A percentile compares a stretch with the other conserved stretches of the same genome.
phyloP scores from a whole-genome alignment of 192 early-diverging fungal species.

The Gorgonomyces haynaldii region DNA sequence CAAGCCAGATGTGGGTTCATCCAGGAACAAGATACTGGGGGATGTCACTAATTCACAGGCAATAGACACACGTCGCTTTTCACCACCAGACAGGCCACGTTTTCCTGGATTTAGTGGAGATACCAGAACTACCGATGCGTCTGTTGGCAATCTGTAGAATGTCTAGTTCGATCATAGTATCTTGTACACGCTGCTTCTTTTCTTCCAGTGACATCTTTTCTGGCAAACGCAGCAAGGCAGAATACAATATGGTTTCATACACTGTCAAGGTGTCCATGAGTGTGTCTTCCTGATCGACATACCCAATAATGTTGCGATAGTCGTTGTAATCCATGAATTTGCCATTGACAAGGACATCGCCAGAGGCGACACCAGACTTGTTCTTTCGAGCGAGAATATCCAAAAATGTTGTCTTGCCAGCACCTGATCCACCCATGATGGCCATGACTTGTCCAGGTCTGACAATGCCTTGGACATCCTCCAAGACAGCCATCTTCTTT shows the following conservation, averaged over 20 bases:
- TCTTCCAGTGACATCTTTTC: constrained; percentile 41
- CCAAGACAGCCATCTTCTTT: constrained; percentile 39
- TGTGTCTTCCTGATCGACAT: constrained; percentile 88
- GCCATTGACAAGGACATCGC: constrained; percentile 73
- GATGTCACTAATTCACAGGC: constrained; percentile 87
- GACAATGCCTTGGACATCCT: constrained; percentile 63
- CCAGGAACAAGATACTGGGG: constrained; percentile 81
- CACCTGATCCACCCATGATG: constrained; percentile 82
- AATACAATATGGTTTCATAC: constrained; percentile 80
- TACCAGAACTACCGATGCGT: constrained; percentile 59
- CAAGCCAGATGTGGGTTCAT: constrained; percentile 49
- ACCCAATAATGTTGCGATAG: constrained; percentile 38
- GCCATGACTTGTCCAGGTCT: constrained; percentile 81
- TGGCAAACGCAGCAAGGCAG: constrained; percentile 73
- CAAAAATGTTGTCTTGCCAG: constrained; percentile 84
- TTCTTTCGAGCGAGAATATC: constrained; percentile 78
- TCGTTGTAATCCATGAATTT: constrained; percentile 46
- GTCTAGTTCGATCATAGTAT: constrained; percentile 74
- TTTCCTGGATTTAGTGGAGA: too few species aligned
- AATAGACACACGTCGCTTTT: constrained; percentile 85
- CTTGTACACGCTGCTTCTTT: constrained; percentile 39
- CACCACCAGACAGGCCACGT: constrained; percentile 84
- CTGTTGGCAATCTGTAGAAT: constrained; percentile 73
- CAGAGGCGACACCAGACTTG: constrained; percentile 62
- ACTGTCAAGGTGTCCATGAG: constrained; percentile 80